These are phyloP conservation scores for Chaetomium olivaceum DNA, from an alignment of 2,329 filamentous ascomycete genomes.

Conservation along the genomic window DNA sequence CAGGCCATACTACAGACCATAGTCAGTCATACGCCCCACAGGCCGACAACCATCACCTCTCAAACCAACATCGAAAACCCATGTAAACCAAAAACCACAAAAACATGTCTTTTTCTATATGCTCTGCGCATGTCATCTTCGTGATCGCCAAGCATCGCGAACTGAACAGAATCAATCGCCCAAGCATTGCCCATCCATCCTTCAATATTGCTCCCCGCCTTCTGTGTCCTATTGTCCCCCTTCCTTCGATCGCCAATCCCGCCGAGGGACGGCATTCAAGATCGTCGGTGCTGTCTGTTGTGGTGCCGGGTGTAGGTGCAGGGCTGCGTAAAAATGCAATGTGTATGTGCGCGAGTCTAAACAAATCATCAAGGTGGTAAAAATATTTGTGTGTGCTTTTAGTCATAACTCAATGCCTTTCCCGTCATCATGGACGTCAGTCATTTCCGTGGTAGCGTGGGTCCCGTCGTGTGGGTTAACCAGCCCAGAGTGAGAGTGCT, in stretches of 20 bases:
- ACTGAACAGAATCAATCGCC: background rate
- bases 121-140: conserved; percentile 11
- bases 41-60: background rate
- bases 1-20: background rate
- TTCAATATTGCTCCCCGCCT: background rate
- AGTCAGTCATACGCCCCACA: background rate
- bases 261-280: background rate
- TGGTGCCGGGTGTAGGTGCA: background rate
- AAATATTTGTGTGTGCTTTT: conserved; percentile 4
- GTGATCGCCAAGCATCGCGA: conserved; percentile 5
- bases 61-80: background rate
- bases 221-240: background rate
- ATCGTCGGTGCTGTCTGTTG: conserved; percentile 10
- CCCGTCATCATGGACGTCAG: conserved; percentile 34
- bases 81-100: background rate
- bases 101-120: conserved; percentile 7
- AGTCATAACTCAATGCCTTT: conserved; percentile 24
- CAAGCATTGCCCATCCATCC: conserved; percentile 1
- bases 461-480: conserved; percentile 21
- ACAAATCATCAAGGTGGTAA: conserved; percentile 32
- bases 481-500: conserved; percentile 31
- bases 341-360: conserved; percentile 19
- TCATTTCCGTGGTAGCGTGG: conserved; percentile 34
- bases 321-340: background rate
- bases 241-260: background rate